Conservation (phyloP, 352 stramenopile genomes). For the Sclerospora graminicola region DNA sequence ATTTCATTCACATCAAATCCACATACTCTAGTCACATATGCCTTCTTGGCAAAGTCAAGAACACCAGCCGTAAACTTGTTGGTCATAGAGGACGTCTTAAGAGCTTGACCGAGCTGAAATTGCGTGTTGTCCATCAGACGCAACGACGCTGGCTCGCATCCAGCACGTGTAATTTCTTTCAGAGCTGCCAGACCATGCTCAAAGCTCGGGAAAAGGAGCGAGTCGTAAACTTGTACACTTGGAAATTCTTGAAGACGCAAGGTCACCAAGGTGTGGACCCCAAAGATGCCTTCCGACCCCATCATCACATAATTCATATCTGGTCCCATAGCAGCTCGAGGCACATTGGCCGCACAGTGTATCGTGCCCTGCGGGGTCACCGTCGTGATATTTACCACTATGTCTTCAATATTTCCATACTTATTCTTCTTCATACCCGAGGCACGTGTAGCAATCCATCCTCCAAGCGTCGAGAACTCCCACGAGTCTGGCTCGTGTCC, state of each 20-base stretch:
- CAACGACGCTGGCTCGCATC: conserved; percentile 78
- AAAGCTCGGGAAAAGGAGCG: conserved; percentile 83
- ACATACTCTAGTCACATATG: conserved; percentile 68
- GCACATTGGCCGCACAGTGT: conserved; percentile 34
- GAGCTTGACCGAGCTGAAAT: conserved; percentile 89
- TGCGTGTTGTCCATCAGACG: conserved; percentile 92
- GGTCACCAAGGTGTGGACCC: conserved; percentile 90
- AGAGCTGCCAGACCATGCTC: conserved; percentile 71
- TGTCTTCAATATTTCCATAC: conserved; percentile 93
- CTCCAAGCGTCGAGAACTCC: conserved; percentile 90
- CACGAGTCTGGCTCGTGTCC: conserved; percentile 90
- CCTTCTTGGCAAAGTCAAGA: conserved; percentile 75
- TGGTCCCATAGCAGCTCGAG: conserved; percentile 81
- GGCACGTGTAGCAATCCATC: conserved; percentile 88
- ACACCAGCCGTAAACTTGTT: conserved; percentile 40
- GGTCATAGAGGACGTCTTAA: conserved; percentile 52
- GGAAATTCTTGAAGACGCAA: conserved; percentile 85
- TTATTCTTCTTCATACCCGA: conserved; percentile 93
- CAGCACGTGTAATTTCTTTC: conserved; percentile 58
- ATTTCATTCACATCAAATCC: conserved; percentile 66
- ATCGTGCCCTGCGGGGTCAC: conserved; percentile 61
- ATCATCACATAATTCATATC: conserved; percentile 82
- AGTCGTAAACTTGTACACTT: conserved; percentile 80
- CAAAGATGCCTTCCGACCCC: conserved; percentile 92
- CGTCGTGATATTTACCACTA: conserved; percentile 79